phyloP scores from a whole-genome alignment of 2,329 filamentous ascomycete genomes.

The Leptosphaerulina australis region DNA sequence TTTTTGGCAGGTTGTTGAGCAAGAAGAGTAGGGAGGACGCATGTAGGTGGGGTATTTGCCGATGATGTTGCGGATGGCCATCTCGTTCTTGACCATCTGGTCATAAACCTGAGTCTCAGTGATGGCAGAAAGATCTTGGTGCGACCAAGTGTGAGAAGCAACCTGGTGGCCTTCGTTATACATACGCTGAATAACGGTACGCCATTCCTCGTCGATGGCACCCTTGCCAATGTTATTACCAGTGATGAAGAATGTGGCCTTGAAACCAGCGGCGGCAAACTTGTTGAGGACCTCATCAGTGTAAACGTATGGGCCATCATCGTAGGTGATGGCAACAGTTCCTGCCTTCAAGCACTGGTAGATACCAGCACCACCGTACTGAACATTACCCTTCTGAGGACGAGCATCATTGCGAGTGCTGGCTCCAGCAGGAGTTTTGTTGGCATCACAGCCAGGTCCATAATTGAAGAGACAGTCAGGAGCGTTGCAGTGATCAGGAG shows the following conservation, averaged over 20 bases:
- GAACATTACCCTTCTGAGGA: conserved; percentile 59
- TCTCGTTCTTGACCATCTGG: conserved; percentile 61
- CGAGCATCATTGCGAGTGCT: conserved; percentile 61
- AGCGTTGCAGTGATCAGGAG: conserved; percentile 62
- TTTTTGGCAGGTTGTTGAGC: conserved; percentile 48
- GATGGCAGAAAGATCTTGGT: conserved; percentile 55
- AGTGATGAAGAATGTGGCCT: conserved; percentile 71
- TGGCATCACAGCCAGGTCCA: conserved; percentile 65
- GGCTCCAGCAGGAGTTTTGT: conserved; percentile 59
- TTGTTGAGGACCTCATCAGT: conserved; percentile 66
- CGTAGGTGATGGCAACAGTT: conserved; percentile 69
- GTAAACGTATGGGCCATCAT: conserved; percentile 69
- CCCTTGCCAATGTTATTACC: conserved; percentile 63
- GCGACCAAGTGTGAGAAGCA: conserved; percentile 64
- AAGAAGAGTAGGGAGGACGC: conserved; percentile 57
- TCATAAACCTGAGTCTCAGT: conserved; percentile 52
- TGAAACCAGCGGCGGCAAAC: conserved; percentile 63
- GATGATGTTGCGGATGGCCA: conserved; percentile 61
- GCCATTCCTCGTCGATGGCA: conserved; percentile 61
- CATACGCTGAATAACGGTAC: conserved; percentile 61
- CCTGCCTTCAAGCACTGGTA: conserved; percentile 60
- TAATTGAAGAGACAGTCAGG: conserved; percentile 67
- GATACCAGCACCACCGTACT: conserved; percentile 64
- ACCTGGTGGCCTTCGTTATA: conserved; percentile 63
- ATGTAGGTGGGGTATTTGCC: conserved; percentile 63